Percentiles rank a stretch among this genome's conserved stretches.
These are phyloP conservation scores for Fraxinus platypoda DNA, from an alignment of 305 asterid species.

Conservation along the genomic window DNA sequence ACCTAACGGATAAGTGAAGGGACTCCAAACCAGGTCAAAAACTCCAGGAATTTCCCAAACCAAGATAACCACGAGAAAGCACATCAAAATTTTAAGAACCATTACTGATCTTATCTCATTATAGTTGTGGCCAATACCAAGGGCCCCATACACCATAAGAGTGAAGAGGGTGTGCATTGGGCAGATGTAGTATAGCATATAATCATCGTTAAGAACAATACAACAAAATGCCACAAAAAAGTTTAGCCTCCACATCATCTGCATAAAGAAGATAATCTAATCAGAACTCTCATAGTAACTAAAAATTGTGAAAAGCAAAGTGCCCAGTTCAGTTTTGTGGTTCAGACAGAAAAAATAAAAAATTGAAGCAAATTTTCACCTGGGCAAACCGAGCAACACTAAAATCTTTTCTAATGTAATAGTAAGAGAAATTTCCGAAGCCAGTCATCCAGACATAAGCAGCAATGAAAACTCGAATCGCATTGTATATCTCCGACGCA, in stretches of 20 bases:
- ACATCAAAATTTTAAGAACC: conserved; percentile 59
- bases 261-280: conserved; percentile 41
- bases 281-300: conserved; percentile 18
- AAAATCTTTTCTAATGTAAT: conserved; percentile 87
- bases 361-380: conserved; percentile 33
- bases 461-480: conserved; percentile 93
- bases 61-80: conserved; percentile 85
- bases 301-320: conserved; percentile 14
- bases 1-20: conserved; percentile 70
- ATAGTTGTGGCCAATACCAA: conserved; percentile 86
- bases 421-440: conserved; percentile 94
- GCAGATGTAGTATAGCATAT: conserved; percentile 91
- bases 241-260: conserved; percentile 99
- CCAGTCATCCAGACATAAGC: conserved; percentile 99
- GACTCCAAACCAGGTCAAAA: conserved; percentile 79
- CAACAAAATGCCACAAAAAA: conserved; percentile 90
- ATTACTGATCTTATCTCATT: conserved; percentile 84
- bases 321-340: neutral
- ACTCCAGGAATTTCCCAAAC: conserved; percentile 98
- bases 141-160: conserved; percentile 96
- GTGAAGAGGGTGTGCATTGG: conserved; percentile 99
- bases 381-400: conserved; percentile 93
- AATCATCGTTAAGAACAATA: conserved; percentile 81
- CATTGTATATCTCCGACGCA: conserved; percentile 91
- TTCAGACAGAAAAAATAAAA: neutral